phyloP scores from a whole-genome alignment of 495 filamentous ascomycete genomes.

The Pseudotulostoma volvatum region DNA sequence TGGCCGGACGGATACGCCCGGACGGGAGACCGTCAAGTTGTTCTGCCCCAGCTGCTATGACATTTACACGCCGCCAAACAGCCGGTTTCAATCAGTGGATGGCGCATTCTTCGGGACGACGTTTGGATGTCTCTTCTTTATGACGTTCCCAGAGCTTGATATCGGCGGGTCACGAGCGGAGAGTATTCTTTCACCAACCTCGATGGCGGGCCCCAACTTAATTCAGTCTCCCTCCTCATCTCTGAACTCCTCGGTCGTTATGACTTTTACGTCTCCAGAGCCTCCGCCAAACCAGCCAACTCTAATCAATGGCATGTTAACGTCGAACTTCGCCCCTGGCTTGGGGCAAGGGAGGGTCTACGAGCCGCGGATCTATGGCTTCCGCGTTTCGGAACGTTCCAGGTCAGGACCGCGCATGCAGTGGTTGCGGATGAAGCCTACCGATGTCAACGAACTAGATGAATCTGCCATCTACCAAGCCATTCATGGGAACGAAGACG shows the following conservation, averaged over 20 bases:
- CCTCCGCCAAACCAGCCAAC: slow-evolving; percentile 33
- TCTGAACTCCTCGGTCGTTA: slow-evolving; percentile 12
- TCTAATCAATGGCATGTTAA: slow-evolving; percentile 69
- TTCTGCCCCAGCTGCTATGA: slow-evolving; percentile 96
- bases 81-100: slow-evolving; percentile 92
- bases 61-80: slow-evolving; percentile 94
- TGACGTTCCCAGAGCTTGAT: slow-evolving; percentile 93
- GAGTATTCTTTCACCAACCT: slow-evolving; percentile 13
- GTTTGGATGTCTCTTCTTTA: slow-evolving; percentile 87
- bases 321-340: slow-evolving; percentile 71
- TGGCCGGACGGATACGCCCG: slow-evolving; percentile 80
- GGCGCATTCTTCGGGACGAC: slow-evolving; percentile 97
- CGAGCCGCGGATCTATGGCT: slow-evolving; percentile 92
- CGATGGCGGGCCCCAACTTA: slow-evolving; percentile 15
- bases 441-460: slow-evolving; percentile 64
- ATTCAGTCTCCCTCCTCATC: slow-evolving; percentile 22
- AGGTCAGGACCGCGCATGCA: slow-evolving; percentile 85
- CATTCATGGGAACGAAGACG: slow-evolving; percentile 15
- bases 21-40: slow-evolving; percentile 93
- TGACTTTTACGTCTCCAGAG: slow-evolving; percentile 11
- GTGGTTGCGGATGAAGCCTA: slow-evolving; percentile 77
- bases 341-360: slow-evolving; percentile 73
- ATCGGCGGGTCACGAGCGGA: slow-evolving; percentile 33
- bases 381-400: slow-evolving; percentile 76
- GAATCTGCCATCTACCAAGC: slow-evolving; percentile 44